Conservation (phyloP, 371 early-diverging fungal genomes). For the Mucor irregularis region DNA sequence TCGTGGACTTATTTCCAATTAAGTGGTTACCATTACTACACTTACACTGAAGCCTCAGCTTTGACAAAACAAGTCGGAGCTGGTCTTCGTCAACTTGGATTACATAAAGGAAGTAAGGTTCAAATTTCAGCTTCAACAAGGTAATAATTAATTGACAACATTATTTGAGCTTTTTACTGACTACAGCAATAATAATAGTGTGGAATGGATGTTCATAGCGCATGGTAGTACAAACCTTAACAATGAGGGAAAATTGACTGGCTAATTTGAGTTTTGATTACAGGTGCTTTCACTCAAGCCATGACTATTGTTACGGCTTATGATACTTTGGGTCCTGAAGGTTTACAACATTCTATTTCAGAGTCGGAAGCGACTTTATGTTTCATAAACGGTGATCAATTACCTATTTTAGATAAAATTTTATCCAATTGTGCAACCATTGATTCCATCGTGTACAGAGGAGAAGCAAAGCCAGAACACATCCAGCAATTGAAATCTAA, state of each 20-base stretch:
- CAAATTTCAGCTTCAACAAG: conserved; percentile 78
- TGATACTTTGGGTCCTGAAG: conserved; percentile 81
- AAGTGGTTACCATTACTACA: conserved; percentile 65
- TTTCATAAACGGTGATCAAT: conserved; percentile 71
- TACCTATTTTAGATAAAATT: conserved; percentile 54
- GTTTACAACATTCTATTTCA: conserved; percentile 61
- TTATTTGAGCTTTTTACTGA: background rate
- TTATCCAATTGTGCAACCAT: conserved; percentile 58
- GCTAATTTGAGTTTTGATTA: too few relatives aligned
- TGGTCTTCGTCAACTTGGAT: conserved; percentile 70
- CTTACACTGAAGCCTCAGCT: conserved; percentile 62
- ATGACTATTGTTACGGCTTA: conserved; percentile 80
- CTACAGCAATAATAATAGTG: too few relatives aligned
- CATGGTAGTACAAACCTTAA: conserved; percentile 38
- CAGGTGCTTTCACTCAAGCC: conserved; percentile 58
- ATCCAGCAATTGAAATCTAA: background rate
- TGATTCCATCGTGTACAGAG: conserved; percentile 73
- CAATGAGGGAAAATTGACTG: too few relatives aligned
- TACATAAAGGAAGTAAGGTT: conserved; percentile 60
- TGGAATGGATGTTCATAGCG: conserved; percentile 48
- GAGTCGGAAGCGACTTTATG: conserved; percentile 65
- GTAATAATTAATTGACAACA: conserved; percentile 31
- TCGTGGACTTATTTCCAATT: conserved; percentile 84
- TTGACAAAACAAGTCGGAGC: conserved; percentile 55
- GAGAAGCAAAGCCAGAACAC: conserved; percentile 43